phyloP scores from a whole-genome alignment of 2,329 filamentous ascomycete species.

The Seiridium cupressi region DNA sequence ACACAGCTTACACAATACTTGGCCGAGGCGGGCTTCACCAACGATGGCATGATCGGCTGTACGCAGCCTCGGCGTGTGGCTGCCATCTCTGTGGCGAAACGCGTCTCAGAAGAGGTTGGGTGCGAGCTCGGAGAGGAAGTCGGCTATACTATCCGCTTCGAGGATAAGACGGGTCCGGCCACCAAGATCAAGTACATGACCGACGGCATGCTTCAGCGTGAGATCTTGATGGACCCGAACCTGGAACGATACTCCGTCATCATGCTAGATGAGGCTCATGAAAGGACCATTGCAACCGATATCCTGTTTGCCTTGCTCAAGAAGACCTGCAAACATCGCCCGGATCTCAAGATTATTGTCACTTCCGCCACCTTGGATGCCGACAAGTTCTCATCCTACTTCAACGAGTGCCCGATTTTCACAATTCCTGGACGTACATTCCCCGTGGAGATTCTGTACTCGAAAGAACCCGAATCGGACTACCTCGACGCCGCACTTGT shows the following conservation, averaged over 20 bases:
- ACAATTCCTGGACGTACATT: constrained; percentile 93
- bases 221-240: constrained; percentile 89
- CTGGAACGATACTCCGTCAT: constrained; percentile 90
- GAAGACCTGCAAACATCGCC: constrained; percentile 81
- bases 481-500: constrained; percentile 93
- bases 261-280: constrained; percentile 98
- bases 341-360: constrained; percentile 91
- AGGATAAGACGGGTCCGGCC: constrained; percentile 82
- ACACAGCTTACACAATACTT: constrained; percentile 95
- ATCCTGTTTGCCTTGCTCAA: constrained; percentile 93
- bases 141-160: constrained; percentile 96
- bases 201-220: constrained; percentile 94
- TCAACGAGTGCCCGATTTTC: constrained; percentile 94
- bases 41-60: constrained; percentile 87
- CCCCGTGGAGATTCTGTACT: constrained; percentile 95
- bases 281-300: constrained; percentile 93
- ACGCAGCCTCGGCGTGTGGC: constrained; percentile 96
- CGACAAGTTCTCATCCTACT: constrained; percentile 96
- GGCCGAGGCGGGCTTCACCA: constrained; percentile 86
- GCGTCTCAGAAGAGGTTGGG: constrained; percentile 93
- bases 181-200: constrained; percentile 99
- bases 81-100: constrained; percentile 95
- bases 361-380: constrained; percentile 96
- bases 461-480: constrained; percentile 89
- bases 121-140: constrained; percentile 89